Base-by-base conservation (phyloP, 208 protist species). In the Acanthamoeba sp. region DNA sequence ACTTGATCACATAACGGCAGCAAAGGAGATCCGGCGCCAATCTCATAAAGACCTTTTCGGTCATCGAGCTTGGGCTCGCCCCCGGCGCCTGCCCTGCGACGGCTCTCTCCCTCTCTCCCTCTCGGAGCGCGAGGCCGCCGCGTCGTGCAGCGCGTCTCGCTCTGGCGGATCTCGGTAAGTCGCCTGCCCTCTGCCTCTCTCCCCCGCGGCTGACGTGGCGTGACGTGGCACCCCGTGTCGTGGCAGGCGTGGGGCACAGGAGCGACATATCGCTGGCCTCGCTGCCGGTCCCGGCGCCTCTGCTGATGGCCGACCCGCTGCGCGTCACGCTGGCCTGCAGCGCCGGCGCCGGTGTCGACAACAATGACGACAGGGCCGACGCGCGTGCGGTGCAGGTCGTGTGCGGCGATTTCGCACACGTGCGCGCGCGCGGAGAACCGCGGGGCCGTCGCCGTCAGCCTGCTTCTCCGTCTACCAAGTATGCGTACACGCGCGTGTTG, bases 1-100 rank as follows among this genome's bases (percentile, higher is more conserved):
- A 69, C 57, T 91, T 91, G 84, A 91, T 69, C 29, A 91, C 84
- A 27, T 91, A n/a, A n/a, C n/a, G n/a, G n/a, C n/a, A n/a, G n/a
- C n/a, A n/a, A n/a, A n/a, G n/a, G n/a, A n/a, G n/a, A n/a, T n/a
- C n/a, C n/a, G n/a, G n/a, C n/a, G n/a, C n/a, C n/a, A n/a, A n/a
- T n/a, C n/a, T n/a, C n/a, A n/a, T n/a, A n/a, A n/a, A n/a, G n/a
- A n/a, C n/a, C n/a, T n/a, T n/a, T n/a, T n/a, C n/a, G n/a, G n/a
- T n/a, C n/a, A n/a, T n/a, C n/a, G n/a, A n/a, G n/a, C n/a, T n/a
- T n/a, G n/a, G n/a, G n/a, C n/a, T n/a, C n/a, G n/a, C n/a, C n/a
- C n/a, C 24, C 71, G 71, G 16, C 1, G 71, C 18, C 12, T 80
- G 0, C 71, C 71, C n/a, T 42, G 10, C 29, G 71, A 36, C 22